Evolutionary conservation across 176 grass and related monocot genomes (phyloP), one percentile per base, ranked within the genome.

Genomic region (Musa beccarii): DNA sequence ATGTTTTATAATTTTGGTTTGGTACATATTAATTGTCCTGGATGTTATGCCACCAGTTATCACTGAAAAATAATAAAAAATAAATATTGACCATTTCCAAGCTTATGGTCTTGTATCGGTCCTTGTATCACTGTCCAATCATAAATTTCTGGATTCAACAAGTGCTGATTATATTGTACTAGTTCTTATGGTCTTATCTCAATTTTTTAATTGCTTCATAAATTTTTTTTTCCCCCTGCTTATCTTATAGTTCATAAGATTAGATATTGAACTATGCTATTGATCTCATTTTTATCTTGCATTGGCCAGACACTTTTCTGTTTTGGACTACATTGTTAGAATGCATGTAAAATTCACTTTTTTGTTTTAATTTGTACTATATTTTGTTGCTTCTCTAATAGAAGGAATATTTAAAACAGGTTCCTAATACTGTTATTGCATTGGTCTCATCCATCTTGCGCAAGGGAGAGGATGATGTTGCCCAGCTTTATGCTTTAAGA

Each of bases 401-500:
- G 11, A 53, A 19, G 52, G 29, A 29, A 8, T 21, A 76, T 71
- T 64, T 80, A 21, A 49, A 85, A 70, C 84, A 99, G 95, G 88
- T 94, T 69, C 88, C 95, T 74, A 91, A 84, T 94, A 83, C 90
- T 66, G 88, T 99, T 82, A 87, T 94, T 67, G 84, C 86, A 14
- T 81, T 99, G 51, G 84, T 98, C 54, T 91, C 90, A 80, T 99
- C 95, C 72, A 91, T 99, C 80, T 83, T 99, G 82, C 86, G 86
- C 53, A 98, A 88, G 71, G 95, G 95, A 11, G 95, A 99, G 86
- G 90, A 99, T 87, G 95, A 99, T 88, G 80, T 99, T 69, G 75
- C 95, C 20, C 95, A 99, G 61, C 75, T 99, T 59, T 99, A 99
- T 86, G 95, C 95, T 69, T 78, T 98, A 84, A 84, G 95, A 52